These are phyloP conservation scores for Neofusicoccum cordaticola DNA, from an alignment of 2,329 filamentous ascomycete species.

Conservation along the genomic window DNA sequence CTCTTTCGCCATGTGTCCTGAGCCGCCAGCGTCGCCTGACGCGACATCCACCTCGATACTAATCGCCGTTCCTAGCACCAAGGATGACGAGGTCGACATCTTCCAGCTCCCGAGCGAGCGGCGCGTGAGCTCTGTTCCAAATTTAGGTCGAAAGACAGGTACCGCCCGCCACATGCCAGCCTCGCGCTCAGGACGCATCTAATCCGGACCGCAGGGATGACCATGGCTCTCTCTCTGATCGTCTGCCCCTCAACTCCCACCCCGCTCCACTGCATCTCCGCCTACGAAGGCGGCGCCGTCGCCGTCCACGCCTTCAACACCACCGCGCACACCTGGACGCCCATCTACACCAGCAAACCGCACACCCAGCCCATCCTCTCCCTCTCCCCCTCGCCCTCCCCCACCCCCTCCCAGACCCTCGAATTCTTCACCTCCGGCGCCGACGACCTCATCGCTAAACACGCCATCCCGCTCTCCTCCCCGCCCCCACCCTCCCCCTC, in stretches of 20 bases:
- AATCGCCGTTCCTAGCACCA: slow-evolving; percentile 68
- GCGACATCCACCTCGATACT: slow-evolving; percentile 37
- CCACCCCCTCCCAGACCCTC: slow-evolving; percentile 29
- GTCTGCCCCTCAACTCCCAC: slow-evolving; percentile 27
- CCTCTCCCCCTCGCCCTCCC: slow-evolving; percentile 35
- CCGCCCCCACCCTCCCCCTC: slow-evolving; percentile 31
- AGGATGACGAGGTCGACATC: slow-evolving; percentile 66
- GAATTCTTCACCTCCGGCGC: slow-evolving; percentile 78
- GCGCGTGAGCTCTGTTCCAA: slow-evolving; percentile 60
- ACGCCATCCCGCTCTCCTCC: slow-evolving; percentile 53
- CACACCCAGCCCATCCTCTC: slow-evolving; percentile 84
- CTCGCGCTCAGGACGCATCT: background rate
- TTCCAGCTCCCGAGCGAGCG: slow-evolving; percentile 75
- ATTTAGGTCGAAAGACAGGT: slow-evolving; percentile 45
- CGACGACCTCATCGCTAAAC: slow-evolving; percentile 74
- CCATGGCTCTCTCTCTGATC: slow-evolving; percentile 72
- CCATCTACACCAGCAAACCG: slow-evolving; percentile 62
- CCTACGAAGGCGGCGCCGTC: slow-evolving; percentile 81
- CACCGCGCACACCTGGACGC: slow-evolving; percentile 41
- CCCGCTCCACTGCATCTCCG: slow-evolving; percentile 64
- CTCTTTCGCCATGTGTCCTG: slow-evolving; percentile 64
- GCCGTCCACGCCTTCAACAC: slow-evolving; percentile 59
- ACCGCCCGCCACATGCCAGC: background rate
- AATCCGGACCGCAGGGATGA: slow-evolving; percentile 62
- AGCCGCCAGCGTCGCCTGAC: slow-evolving; percentile 21